phyloP scores from a whole-genome alignment of 75 land plant species.

The Azolla pinnata region DNA sequence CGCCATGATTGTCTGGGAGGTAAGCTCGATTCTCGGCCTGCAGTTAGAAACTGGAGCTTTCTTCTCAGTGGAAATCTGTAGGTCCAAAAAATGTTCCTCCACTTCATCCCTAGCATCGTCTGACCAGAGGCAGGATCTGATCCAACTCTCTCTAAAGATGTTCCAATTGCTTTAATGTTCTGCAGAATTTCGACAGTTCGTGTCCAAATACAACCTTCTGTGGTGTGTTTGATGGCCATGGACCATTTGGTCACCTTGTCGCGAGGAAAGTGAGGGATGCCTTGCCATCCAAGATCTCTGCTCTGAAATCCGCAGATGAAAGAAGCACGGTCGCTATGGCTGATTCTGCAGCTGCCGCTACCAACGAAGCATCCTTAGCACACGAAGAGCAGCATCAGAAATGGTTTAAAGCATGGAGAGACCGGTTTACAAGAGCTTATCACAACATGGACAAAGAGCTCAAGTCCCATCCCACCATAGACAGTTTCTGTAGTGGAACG shows the following conservation, averaged over 20 bases:
- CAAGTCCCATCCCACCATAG: slow-evolving; percentile 64
- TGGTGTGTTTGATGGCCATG: slow-evolving; percentile 93
- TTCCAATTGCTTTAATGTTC: too few relatives aligned
- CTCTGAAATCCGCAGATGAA: slow-evolving; percentile 32
- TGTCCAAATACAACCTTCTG: slow-evolving; percentile 70
- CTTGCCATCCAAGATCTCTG: slow-evolving; percentile 54
- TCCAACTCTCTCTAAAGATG: too few relatives aligned
- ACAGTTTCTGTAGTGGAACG: slow-evolving; percentile 93
- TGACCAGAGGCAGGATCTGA: too few relatives aligned
- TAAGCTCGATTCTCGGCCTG: too few relatives aligned
- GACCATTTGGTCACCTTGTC: slow-evolving; percentile 83
- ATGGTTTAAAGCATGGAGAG: slow-evolving; percentile 42
- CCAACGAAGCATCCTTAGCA: neutral
- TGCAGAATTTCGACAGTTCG: too few relatives aligned
- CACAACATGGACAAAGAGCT: slow-evolving; percentile 82
- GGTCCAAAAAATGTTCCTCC: too few relatives aligned
- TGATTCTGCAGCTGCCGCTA: slow-evolving; percentile 20
- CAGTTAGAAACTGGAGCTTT: too few relatives aligned
- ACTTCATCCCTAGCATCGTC: too few relatives aligned
- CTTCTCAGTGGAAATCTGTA: too few relatives aligned
- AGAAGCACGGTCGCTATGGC: slow-evolving; percentile 21
- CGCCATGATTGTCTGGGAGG: slow-evolving; percentile 96
- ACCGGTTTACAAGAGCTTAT: slow-evolving; percentile 61
- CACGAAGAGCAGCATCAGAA: slow-evolving; percentile 42
- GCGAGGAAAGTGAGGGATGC: slow-evolving; percentile 75